phyloP scores from a whole-genome alignment of 2,329 filamentous ascomycete genomes.

The Hymenoscyphus repandus region DNA sequence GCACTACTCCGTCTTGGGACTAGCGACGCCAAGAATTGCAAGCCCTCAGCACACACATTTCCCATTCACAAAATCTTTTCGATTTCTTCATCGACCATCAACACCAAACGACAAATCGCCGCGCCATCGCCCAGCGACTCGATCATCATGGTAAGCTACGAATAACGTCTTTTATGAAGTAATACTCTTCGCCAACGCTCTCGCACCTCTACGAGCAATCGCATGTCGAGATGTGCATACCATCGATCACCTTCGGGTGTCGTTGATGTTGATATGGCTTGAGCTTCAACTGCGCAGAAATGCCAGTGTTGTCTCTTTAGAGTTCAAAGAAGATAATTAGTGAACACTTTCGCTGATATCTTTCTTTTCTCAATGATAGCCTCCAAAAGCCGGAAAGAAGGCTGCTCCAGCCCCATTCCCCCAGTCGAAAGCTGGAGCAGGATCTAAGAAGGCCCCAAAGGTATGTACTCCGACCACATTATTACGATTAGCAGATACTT shows the following conservation, averaged over 20 bases:
- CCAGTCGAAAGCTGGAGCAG: constrained; percentile 76
- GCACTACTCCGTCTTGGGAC: too few species aligned
- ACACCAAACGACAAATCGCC: constrained; percentile 17
- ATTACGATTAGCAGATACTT: constrained; percentile 12
- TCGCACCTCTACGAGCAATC: constrained; percentile 36
- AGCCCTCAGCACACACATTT: constrained; percentile 14
- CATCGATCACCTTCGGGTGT: constrained; percentile 28
- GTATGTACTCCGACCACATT: constrained; percentile 51
- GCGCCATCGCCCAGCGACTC: constrained; percentile 40
- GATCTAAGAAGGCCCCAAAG: constrained; percentile 92
- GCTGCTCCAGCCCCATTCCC: constrained; percentile 95
- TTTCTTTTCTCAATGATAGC: constrained; percentile 99
- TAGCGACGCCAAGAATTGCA: constrained; percentile 22
- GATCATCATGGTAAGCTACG: constrained; percentile 58
- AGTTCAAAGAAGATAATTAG: constrained; percentile 83
- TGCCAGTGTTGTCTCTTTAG: constrained; percentile 65
- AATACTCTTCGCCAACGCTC: constrained; percentile 30
- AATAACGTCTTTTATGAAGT: constrained; percentile 29
- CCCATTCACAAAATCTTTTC: constrained; percentile 23
- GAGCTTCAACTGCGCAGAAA: constrained; percentile 43
- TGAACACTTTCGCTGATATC: constrained; percentile 84
- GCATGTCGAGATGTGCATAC: constrained; percentile 32
- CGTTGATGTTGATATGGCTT: constrained; percentile 58
- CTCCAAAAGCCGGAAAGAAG: constrained; percentile 97
- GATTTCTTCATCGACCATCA: constrained; percentile 31